Base-by-base conservation (phyloP, 169 alveolate species). In the Besnoitia besnoiti region DNA sequence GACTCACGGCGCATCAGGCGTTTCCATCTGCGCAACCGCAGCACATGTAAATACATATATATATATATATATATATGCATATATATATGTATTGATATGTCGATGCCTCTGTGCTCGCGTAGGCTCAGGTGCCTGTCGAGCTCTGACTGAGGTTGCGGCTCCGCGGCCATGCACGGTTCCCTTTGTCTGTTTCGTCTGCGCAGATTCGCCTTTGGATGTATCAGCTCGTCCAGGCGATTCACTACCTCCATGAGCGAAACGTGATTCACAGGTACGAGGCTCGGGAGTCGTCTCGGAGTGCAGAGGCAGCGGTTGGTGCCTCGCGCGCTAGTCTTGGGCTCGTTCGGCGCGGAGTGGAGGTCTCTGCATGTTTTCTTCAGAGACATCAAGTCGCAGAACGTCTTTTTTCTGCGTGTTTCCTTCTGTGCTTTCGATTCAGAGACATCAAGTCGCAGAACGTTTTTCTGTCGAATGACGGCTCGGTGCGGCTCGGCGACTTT, bases 371-470 rank as follows among this genome's bases (percentile, higher is more conserved):
- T 47, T 37, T 35, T n/a, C n/a, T 37, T 33, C 91, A 85, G 93
- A 21, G 93, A 90, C 85, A 90, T 90, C 44, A 90, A 90, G 85
- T 24, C 67, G 46, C 94, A 80, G 51, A 80, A 79, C 35, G 89
- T 90, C 44, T 90, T 82, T 44, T 75, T 82, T 24, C 33, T 85
- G 51, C 50, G 16, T 85, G 85, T 14, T 75, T 85, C 51, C 77
- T 51, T 85, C 50, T 51, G 35, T 19, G 50, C 16, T 16, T 59
- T 37, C 59, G n/a, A n/a, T 37, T 42, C 92, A 89, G 94, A 14
- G 94, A 91, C 80, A 91, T 91, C 51, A 91, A 91, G 88, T 47
- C 85, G 44, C 94, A 91, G 79, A 91, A 91, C n/a, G 89, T 91
- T 30, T 91, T 91, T 59, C 85, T 91, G 46, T n/a, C 94, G 21